These are phyloP conservation scores for Calocybe gangraenosa DNA, from an alignment of 768 basidiomycete genomes.

Conservation along the genomic window DNA sequence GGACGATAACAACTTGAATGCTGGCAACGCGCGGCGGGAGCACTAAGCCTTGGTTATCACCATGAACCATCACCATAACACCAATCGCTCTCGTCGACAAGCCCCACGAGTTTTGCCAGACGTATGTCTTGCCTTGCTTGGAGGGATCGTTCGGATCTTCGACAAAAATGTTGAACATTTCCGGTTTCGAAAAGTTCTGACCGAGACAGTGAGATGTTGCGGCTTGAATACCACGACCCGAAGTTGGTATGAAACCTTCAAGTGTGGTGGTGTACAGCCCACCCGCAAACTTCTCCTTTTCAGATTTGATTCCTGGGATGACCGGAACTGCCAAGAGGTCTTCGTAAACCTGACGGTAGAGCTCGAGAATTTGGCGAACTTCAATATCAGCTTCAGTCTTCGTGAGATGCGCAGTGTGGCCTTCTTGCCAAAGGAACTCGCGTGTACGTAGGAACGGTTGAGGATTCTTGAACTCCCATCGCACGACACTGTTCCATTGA, in stretches of 20 bases:
- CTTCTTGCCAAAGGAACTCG: slow-evolving; percentile 99
- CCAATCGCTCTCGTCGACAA: slow-evolving; percentile 94
- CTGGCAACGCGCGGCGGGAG: slow-evolving; percentile 96
- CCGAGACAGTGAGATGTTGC: slow-evolving; percentile 98
- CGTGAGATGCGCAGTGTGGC: slow-evolving; percentile 92
- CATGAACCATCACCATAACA: slow-evolving; percentile 99
- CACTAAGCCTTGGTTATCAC: slow-evolving; percentile 95
- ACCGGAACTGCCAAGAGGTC: slow-evolving; percentile 97
- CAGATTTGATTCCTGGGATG: slow-evolving; percentile 94
- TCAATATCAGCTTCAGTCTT: slow-evolving; percentile 88
- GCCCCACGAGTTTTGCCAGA: slow-evolving; percentile 99
- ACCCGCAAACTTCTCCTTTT: slow-evolving; percentile 99
- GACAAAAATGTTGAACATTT: slow-evolving; percentile 98
- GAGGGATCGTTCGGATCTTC: slow-evolving; percentile 84
- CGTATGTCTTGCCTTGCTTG: slow-evolving; percentile 67
- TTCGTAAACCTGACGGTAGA: slow-evolving; percentile 93
- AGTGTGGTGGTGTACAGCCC: slow-evolving; percentile 97
- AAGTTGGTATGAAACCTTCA: slow-evolving; percentile 96
- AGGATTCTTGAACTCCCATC: slow-evolving; percentile 99
- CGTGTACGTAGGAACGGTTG: slow-evolving; percentile 99
- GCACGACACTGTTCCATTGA: slow-evolving; percentile 98
- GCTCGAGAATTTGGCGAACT: slow-evolving; percentile 90
- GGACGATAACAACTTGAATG: slow-evolving; percentile 87
- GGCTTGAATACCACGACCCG: slow-evolving; percentile 95
- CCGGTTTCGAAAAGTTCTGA: slow-evolving; percentile 93